phyloP scores from a whole-genome alignment of 75 land plant genomes.

The Isoetes taiwanensis region DNA sequence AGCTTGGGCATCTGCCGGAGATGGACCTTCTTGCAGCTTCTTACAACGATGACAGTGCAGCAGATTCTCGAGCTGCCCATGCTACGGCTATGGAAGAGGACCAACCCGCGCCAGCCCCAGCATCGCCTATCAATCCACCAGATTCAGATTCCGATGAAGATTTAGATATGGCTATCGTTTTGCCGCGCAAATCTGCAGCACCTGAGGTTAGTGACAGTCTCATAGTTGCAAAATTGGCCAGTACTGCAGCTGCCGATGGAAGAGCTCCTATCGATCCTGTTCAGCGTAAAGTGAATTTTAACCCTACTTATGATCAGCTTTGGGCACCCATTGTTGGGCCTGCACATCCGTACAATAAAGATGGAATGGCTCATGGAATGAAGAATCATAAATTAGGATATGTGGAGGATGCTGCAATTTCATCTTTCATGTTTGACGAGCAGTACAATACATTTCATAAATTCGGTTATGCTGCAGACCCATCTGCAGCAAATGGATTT shows the following conservation, averaged over 20 bases:
- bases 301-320: slow-evolving; percentile 88
- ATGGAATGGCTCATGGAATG: slow-evolving; percentile 80
- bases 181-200: slow-evolving; percentile 49
- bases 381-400: slow-evolving; percentile 89
- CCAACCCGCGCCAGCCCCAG: no score
- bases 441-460: slow-evolving; percentile 92
- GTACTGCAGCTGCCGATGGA: slow-evolving; percentile 9
- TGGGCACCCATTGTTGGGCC: slow-evolving; percentile 96
- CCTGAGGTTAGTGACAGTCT: slow-evolving; percentile 64
- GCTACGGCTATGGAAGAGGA: no score
- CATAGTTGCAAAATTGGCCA: slow-evolving; percentile 27
- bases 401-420: slow-evolving; percentile 75
- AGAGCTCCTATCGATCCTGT: slow-evolving; percentile 60
- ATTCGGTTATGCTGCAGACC: slow-evolving; percentile 87
- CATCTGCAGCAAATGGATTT: slow-evolving; percentile 35
- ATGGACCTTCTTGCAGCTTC: no score
- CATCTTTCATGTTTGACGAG: slow-evolving; percentile 80
- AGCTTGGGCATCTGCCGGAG: no score
- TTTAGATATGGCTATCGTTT: no score
- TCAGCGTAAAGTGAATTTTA: slow-evolving; percentile 54
- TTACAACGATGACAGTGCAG: no score
- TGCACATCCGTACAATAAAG: slow-evolving; percentile 81
- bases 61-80: no score
- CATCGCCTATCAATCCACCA: no score
- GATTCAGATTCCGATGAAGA: no score